Evolutionary conservation across 768 basidiomycete genomes (phyloP), one percentile per base, ranked within the genome.

Genomic region (Termitomyces titanicus): DNA sequence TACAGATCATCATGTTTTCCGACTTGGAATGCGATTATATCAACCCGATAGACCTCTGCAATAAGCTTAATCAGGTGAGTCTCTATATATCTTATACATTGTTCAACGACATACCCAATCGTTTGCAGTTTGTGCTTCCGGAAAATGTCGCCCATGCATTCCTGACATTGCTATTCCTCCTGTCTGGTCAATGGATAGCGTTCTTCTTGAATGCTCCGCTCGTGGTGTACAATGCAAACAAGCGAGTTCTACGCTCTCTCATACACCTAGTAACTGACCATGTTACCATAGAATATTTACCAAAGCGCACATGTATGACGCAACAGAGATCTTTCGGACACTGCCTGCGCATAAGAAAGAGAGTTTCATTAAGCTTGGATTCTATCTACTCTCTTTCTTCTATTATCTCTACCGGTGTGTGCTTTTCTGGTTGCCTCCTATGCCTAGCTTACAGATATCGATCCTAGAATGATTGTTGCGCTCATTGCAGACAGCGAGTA

Each of bases 11-110:
- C 79, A 98, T 98, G 96, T 98, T 98, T 80, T 97, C 94, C 42
- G 97, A 98, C 77, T 78, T 98, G 68, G 96, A 98, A 76, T 97
- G 94, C 79, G 94, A 97, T 81, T 98, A 98, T 77, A 96, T 98
- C 80, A 99, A 99, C 74, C 97, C 97, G 50, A 99, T 99, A 84
- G 97, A 99, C 73, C 86, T 98, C 37, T 98, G 97, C 76, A 98
- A 98, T 76, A 98, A 97, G 79, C 86, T 98, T 65, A 98, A 98
- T 70, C 92, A 94, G 74, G 96, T 96, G 61, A 44, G 79, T 73
- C 44, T 27, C 12, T 29, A 25, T 54, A 5, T 47, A 13, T 22
- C 52, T 24, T 6, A 33, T 56, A 3, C 12, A 31, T 49, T 20
- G 12, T n/a, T 42, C 8, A 5, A 9, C 10, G 1, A 38, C 18